These are phyloP conservation scores for Combretum micranthum DNA, from an alignment of 345 rosid species.

Conservation along the genomic window DNA sequence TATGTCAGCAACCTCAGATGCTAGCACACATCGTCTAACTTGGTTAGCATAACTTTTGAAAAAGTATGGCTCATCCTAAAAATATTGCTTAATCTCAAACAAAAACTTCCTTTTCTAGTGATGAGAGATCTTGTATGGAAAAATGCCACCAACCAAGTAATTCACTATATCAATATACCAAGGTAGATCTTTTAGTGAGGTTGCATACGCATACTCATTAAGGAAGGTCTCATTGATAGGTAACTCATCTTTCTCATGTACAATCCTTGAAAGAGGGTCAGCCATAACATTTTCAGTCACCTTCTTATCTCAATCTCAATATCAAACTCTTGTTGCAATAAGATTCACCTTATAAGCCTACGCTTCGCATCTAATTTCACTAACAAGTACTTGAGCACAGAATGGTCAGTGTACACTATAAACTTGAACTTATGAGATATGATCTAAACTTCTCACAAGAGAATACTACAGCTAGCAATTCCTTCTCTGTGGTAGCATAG, in stretches of 20 bases:
- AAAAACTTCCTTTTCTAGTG: too few species aligned
- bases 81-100: too few species aligned
- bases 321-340: neutral
- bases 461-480: neutral
- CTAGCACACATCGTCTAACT: too few species aligned
- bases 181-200: too few species aligned
- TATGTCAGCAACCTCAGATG: too few species aligned
- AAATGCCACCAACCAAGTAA: neutral
- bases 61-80: too few species aligned
- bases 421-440: neutral
- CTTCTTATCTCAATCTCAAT: neutral
- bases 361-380: neutral
- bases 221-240: neutral
- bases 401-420: neutral
- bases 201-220: too few species aligned
- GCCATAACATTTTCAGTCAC: neutral
- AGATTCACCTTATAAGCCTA: neutral
- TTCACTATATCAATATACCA: neutral
- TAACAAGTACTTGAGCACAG: neutral
- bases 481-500: neutral
- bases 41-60: too few species aligned
- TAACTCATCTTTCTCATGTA: too few species aligned
- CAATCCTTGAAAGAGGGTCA: too few species aligned
- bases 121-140: too few species aligned
- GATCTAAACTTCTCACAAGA: neutral